These are phyloP conservation scores for Neophaeococcomyces aloes DNA, from an alignment of 2,329 filamentous ascomycete genomes.

Conservation along the genomic window DNA sequence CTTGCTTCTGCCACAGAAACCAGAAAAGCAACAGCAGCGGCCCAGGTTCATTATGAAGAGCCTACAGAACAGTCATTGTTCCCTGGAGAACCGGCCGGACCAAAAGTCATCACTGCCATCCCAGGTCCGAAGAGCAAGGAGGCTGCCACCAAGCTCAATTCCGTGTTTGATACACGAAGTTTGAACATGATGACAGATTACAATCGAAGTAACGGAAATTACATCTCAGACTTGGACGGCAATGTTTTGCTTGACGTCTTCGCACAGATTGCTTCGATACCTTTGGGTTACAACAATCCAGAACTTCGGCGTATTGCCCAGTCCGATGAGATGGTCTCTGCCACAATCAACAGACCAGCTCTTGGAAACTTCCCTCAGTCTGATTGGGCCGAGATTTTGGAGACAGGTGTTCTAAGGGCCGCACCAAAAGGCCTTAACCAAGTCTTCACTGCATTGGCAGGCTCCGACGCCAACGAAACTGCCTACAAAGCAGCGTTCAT, in stretches of 20 bases:
- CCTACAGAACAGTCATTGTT: conserved; percentile 39
- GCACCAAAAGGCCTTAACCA: conserved; percentile 76
- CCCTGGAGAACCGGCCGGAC: conserved; percentile 48
- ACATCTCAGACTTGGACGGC: conserved; percentile 45
- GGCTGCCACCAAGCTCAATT: conserved; percentile 58
- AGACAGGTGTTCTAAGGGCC: conserved; percentile 68
- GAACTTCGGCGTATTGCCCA: conserved; percentile 57
- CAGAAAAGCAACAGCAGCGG: conserved; percentile 12
- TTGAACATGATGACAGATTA: conserved; percentile 76
- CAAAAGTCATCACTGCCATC: conserved; percentile 48
- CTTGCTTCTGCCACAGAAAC: conserved; percentile 12
- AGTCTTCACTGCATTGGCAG: conserved; percentile 81
- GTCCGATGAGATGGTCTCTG: conserved; percentile 65
- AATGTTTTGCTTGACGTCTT: conserved; percentile 43
- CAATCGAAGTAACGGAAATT: conserved; percentile 66
- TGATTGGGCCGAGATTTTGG: conserved; percentile 71
- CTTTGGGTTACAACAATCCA: conserved; percentile 85
- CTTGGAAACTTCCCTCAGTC: conserved; percentile 70
- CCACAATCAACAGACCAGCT: conserved; percentile 70
- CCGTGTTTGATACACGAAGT: conserved; percentile 76
- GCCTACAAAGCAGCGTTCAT: conserved; percentile 96
- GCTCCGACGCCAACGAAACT: conserved; percentile 86
- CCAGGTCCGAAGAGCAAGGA: conserved; percentile 66
- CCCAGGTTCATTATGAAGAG: conserved; percentile 8
- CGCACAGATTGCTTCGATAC: conserved; percentile 85